Conservation (phyloP, 345 rosid species). For the Adansonia digitata region DNA sequence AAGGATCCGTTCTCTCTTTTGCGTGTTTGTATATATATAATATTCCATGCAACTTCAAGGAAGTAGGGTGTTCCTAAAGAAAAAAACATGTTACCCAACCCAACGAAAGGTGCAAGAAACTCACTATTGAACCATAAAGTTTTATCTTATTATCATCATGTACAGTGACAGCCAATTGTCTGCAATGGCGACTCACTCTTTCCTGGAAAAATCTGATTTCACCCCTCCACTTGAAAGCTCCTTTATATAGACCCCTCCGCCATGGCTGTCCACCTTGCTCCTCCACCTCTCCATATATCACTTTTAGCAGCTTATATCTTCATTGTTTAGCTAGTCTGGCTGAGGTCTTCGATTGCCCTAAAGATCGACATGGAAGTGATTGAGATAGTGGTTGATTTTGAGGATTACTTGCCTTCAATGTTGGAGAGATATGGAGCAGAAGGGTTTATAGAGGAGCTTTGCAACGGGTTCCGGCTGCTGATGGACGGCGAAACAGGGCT, state of each 20-base stretch:
- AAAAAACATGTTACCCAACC: too few relatives aligned
- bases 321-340: too few relatives aligned
- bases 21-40: too few relatives aligned
- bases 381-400: conserved; percentile 35
- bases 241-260: conserved; percentile 23
- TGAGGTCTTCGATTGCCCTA: too few relatives aligned
- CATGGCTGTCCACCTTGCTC: not conserved
- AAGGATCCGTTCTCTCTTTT: too few relatives aligned
- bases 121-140: conserved; percentile 9
- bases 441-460: conserved; percentile 48
- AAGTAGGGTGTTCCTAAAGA: conserved; percentile 30
- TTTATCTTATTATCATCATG: not conserved
- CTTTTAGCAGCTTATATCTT: too few relatives aligned
- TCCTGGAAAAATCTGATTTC: conserved; percentile 23
- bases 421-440: conserved; percentile 40
- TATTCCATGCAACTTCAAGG: conserved; percentile 46
- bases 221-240: not conserved
- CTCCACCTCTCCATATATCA: too few relatives aligned
- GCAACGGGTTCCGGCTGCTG: conserved; percentile 48
- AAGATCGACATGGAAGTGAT: conserved; percentile 17
- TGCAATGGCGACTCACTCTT: conserved; percentile 14
- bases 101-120: conserved; percentile 24
- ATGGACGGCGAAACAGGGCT: conserved; percentile 56
- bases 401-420: conserved; percentile 61
- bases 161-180: conserved; percentile 7